Base-by-base conservation (phyloP, 352 stramenopile species). In the Globisporangium viniferum region DNA sequence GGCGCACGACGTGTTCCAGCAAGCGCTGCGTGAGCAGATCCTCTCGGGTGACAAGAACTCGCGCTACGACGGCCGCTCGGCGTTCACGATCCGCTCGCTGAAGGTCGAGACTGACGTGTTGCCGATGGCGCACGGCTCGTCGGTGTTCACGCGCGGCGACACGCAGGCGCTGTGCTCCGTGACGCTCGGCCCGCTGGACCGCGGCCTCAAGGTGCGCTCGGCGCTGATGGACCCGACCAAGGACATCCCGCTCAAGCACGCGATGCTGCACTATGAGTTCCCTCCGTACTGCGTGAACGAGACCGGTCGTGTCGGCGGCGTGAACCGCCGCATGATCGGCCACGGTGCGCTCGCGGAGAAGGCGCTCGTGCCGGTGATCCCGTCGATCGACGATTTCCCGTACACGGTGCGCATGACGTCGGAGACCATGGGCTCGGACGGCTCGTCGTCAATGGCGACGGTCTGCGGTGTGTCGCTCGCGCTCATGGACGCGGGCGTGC, bases 201-300 rank as follows among this genome's bases (percentile, higher is more conserved):
- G 84, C 71, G 87, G 84, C 1, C 74, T 96, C 58, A 79, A 80
- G 33, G 75, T 94, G 59, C 88, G 86, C 55, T 87, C 80, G 59
- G 79, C 85, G 20, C 68, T 85, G 10, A 67, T 83, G 39, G 78
- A 91, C 57, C 76, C 74, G 29, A 71, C 73, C 22, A 75, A 83
- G 29, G 66, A 77, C 59, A 68, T 76, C 59, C 64, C 74, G 33
- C 60, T 89, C 44, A 93, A 95, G 68, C 79, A 94, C 64, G 86
- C 87, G 62, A 99, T 99, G 79, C 82, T 99, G 66, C 97, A 99
- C 79, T 99, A 99, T 70, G 93, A 99, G 69, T 99, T 99, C 79
- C 97, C 97, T 12, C 93, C 96, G 1, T 99, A 98, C 79, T 98
- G 89, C 69, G 97, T 99, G 15, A 99, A 98, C 54, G 95, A 98